Evolutionary conservation across 169 alveolate genomes (phyloP).

Genomic region (Plasmodium inui): DNA sequence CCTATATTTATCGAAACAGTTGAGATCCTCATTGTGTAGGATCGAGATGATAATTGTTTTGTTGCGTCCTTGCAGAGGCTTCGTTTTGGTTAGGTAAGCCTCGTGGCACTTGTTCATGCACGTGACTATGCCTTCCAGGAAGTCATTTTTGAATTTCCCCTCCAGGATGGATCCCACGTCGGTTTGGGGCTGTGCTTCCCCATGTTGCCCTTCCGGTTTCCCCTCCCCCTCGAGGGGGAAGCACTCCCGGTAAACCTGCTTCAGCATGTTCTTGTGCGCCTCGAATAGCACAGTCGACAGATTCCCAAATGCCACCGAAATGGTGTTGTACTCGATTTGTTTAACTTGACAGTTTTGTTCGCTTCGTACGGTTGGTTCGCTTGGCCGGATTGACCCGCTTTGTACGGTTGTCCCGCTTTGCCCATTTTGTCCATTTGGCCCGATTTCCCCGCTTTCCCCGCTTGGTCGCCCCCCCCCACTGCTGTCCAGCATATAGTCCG

Average conservation of each 20-base stretch:
- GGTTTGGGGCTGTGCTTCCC: neutral
- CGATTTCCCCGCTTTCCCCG: neutral
- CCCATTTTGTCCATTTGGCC: neutral
- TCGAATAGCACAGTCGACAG: conserved; percentile 28
- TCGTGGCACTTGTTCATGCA: conserved; percentile 35
- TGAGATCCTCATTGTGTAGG: conserved; percentile 16
- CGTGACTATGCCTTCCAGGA: conserved; percentile 25
- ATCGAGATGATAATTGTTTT: conserved; percentile 3
- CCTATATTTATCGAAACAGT: conserved; percentile 22
- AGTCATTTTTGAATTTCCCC: conserved; percentile 35
- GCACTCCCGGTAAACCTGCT: conserved; percentile 41
- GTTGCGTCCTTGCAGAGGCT: neutral
- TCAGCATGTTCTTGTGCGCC: conserved; percentile 57
- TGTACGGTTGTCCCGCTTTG: neutral
- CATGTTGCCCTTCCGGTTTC: neutral
- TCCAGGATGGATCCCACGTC: conserved; percentile 22
- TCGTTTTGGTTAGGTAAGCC: neutral
- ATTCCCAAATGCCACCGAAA: conserved; percentile 70
- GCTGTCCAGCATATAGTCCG: conserved; percentile 45
- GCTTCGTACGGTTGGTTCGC: neutral
- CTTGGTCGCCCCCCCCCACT: neutral
- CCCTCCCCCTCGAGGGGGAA: conserved; percentile 13
- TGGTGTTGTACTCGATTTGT: conserved; percentile 71
- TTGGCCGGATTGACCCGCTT: neutral
- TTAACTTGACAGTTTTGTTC: neutral